phyloP scores from a whole-genome alignment of 1,284 basidiomycete genomes.

The Fistulinella cinereoalba region DNA sequence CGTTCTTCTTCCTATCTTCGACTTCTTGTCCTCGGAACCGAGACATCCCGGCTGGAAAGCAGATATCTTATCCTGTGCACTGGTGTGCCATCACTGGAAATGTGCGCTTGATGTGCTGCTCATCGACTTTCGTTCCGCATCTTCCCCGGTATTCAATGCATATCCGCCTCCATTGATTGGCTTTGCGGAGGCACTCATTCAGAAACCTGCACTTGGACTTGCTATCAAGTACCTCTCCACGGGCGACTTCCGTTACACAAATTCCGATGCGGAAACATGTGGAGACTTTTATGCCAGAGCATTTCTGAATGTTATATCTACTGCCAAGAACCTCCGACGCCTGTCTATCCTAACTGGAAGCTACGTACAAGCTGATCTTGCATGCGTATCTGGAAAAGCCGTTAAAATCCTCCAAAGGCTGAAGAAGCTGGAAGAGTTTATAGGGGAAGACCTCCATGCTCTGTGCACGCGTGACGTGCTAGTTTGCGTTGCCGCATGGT shows the following conservation, averaged over 20 bases:
- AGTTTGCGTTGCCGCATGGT: constrained; percentile 8
- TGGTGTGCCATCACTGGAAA: constrained; percentile 10
- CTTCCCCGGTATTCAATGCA: background rate
- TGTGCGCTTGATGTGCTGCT: constrained; percentile 11
- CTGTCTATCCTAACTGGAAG: no score
- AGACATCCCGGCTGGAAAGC: constrained; percentile 1
- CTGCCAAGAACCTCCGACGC: no score
- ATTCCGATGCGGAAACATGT: background rate
- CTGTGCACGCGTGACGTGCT: constrained; percentile 1
- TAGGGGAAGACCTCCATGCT: background rate
- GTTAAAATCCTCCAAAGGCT: background rate
- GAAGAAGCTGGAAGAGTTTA: constrained; percentile 1
- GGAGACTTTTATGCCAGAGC: background rate
- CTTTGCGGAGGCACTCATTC: constrained; percentile 1
- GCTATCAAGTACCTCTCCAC: constrained; percentile 10
- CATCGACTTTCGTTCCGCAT: constrained; percentile 8
- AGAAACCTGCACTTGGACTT: constrained; percentile 3
- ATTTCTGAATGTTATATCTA: background rate
- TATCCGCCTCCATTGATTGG: constrained; percentile 1
- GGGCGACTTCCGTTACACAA: constrained; percentile 1
- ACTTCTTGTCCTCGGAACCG: background rate
- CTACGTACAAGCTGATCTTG: no score
- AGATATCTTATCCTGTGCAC: constrained; percentile 7
- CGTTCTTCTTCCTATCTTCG: constrained; percentile 8
- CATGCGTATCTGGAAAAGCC: background rate